Base-by-base conservation (phyloP, 1,284 basidiomycete species). In the Cutaneotrichosporon dermatis region DNA sequence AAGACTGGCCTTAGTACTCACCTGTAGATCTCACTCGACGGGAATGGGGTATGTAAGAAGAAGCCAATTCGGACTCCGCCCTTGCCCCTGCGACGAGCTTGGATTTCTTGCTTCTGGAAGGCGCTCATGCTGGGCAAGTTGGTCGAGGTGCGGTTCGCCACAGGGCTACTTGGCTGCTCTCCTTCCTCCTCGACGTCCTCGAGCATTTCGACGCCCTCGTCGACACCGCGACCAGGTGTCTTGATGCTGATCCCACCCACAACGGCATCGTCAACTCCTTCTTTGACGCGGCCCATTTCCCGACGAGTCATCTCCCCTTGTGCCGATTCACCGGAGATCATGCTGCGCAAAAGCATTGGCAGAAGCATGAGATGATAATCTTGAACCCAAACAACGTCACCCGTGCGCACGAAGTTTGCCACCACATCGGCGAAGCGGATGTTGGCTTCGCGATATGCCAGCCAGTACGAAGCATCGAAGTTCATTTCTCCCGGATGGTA, bases 401-500 rank as follows among this genome's bases (percentile, higher is more conserved):
- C 90, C 1, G 89, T 85, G 5, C 82, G 83, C 58, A 93, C 82
- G 70, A 92, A 88, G 59, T 83, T 82, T 60, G 85, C 82, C 58
- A 99, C 90, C 15, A 83, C 88, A 74, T 97, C 89, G 1, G 96
- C 95, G 73, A 99, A 99, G 62, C 86, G 84, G 80, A 93, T 82
- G 77, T 99, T 99, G 50, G 96, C 96, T 77, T 97, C 92, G 40
- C 95, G 87, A 79, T 99, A 99, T 1, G 93, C 95, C 52, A 89
- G 85, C 95, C 95, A 99, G 78, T 98, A 91, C 72, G 89, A 90
- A 80, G 97, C 92, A 79, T 98, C 95, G 75, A 99, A 99, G 80
- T 93, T 96, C 93, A 99, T 99, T 80, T 97, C 93, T 66, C 93
- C 92, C 12, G 92, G 92, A 76, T 97, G 94, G 79, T 98, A 99